Evolutionary conservation across 2,329 filamentous ascomycete species (phyloP), one percentile per base, ranked within the genome.

Genomic region (Moelleriella libera): DNA sequence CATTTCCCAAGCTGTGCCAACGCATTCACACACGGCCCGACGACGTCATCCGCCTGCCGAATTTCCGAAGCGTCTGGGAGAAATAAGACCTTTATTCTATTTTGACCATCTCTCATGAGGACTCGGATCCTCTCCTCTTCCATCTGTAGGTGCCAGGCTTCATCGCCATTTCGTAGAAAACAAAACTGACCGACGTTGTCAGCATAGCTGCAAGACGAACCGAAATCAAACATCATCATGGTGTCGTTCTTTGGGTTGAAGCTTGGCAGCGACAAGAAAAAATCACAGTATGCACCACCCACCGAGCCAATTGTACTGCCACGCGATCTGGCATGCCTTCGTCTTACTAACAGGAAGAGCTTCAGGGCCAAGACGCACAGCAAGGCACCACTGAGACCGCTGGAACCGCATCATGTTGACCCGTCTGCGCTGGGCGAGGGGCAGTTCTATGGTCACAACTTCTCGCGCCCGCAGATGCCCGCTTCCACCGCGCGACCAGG

Each of bases 201-300:
- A 43, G 40, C 32, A 10, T 34, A 43, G 31, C 41, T 30, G 12
- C 45, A 45, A 49, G 40, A 37, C 43, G 37, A 10, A 21, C 31
- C n/a, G 12, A n/a, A 30, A 47, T 10, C 32, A 41, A 31, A 30
- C 5, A 30, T 41, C 46, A 43, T 32, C n/a, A 78, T 79, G 76
- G 75, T 78, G 28, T 77, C 76, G 2, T 75, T 79, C 52, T 77
- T 78, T 52, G 74, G 75, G 45, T 62, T 79, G 57, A 76, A 71
- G 58, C 65, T 78, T 50, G 72, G 74, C 45, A 67, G 68, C 54
- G 72, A 74, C 51, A 77, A 71, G 63, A 78, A 78, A 61, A 76
- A 74, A 68, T 71, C 63, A n/a, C 59, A 68, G 73, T 68, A 59
- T 28, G 47, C 41, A 48, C 37, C 11, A 5, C 21, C 31, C 2